A percentile compares a stretch with the other conserved stretches of the same genome.
Evolutionary conservation across 2,329 filamentous ascomycete species (phyloP).

Genomic region (Corinectria fuckeliana): DNA sequence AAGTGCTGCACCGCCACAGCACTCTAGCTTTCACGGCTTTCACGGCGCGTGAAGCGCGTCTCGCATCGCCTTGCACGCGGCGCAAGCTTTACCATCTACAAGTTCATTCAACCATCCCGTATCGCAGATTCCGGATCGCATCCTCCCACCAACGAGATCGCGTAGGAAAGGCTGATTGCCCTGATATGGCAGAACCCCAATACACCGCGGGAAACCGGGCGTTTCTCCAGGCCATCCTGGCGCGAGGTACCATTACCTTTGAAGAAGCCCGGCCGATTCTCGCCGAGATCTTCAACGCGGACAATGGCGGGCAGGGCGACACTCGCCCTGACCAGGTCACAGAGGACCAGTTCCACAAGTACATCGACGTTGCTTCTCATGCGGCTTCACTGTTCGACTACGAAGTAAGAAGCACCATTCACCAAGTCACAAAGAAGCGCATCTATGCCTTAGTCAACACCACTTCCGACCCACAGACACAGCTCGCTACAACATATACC

Average conservation of each 20-base stretch:
- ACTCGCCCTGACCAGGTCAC: slow-evolving; percentile 69
- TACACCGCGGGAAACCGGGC: slow-evolving; percentile 76
- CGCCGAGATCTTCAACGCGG: slow-evolving; percentile 74
- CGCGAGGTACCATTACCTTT: slow-evolving; percentile 78
- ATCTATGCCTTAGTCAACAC: slow-evolving; percentile 88
- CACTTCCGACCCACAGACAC: slow-evolving; percentile 82
- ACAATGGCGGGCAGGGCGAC: slow-evolving; percentile 45
- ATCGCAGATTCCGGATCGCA: background rate
- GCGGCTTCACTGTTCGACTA: slow-evolving; percentile 82
- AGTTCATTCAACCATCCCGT: slow-evolving; percentile 2
- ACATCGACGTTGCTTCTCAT: slow-evolving; percentile 73
- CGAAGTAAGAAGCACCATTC: slow-evolving; percentile 77
- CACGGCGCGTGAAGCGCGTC: slow-evolving; percentile 30
- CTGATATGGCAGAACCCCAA: slow-evolving; percentile 38
- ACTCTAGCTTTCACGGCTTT: background rate
- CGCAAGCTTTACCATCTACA: background rate
- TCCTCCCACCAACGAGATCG: background rate
- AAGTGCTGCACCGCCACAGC: slow-evolving; percentile 22
- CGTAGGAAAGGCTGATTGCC: slow-evolving; percentile 32
- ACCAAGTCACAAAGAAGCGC: slow-evolving; percentile 72
- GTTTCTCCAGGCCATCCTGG: slow-evolving; percentile 88
- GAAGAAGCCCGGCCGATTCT: slow-evolving; percentile 76
- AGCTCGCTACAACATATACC: slow-evolving; percentile 81
- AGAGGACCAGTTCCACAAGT: slow-evolving; percentile 69
- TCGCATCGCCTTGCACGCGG: background rate